A percentile compares a stretch with the other conserved stretches of the same genome.
These are phyloP conservation scores for Colletotrichum spinosum DNA, from an alignment of 2,329 filamentous ascomycete species.

Conservation along the genomic window DNA sequence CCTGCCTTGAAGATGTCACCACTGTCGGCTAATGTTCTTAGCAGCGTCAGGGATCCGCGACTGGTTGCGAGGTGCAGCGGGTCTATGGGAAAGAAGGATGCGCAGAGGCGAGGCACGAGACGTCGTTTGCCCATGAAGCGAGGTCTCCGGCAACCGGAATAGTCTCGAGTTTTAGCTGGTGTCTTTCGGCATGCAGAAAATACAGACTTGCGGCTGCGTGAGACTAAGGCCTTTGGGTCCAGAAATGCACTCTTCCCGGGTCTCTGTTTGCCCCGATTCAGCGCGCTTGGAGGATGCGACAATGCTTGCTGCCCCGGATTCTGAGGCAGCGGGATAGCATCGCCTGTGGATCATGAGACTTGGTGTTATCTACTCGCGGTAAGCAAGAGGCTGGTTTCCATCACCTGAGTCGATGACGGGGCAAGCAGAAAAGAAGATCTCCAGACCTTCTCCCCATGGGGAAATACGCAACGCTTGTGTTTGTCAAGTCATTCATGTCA, in stretches of 20 bases:
- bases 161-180: not conserved
- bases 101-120: not conserved
- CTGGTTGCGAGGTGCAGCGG: not conserved
- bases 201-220: not conserved
- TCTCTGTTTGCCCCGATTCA: conserved; percentile 9
- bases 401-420: no score
- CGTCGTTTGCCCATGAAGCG: not conserved
- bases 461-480: not conserved
- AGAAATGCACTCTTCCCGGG: not conserved
- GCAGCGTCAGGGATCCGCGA: not conserved
- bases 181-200: not conserved
- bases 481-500: conserved; percentile 12
- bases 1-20: not conserved
- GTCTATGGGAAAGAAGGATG: not conserved
- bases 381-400: no score
- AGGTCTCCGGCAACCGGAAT: conserved; percentile 5
- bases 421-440: no score
- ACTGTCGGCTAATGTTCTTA: conserved; percentile 16
- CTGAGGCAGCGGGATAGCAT: conserved; percentile 1
- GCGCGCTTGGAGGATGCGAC: conserved; percentile 7
- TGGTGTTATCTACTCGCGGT: no score
- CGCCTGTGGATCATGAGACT: conserved; percentile 25
- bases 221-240: not conserved
- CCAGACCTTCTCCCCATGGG: conserved; percentile 6
- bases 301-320: conserved; percentile 9